phyloP scores from a whole-genome alignment of 306 rosid species.

The Ochetophila trinervis region DNA sequence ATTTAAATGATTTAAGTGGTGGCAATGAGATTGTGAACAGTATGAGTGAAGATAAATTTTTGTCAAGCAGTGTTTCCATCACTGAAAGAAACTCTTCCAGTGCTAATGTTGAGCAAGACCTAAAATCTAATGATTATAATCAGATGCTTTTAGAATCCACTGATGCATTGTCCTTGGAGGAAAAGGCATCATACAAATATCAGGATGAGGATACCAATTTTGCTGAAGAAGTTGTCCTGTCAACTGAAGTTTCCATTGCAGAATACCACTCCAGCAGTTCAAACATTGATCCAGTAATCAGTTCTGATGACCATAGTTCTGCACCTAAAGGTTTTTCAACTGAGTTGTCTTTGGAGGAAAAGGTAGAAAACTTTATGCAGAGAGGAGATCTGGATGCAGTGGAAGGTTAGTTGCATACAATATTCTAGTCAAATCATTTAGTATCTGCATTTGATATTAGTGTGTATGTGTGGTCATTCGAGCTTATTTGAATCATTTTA shows the following conservation, averaged over 20 bases:
- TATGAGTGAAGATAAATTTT: constrained; percentile 2
- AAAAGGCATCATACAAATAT: constrained; percentile 28
- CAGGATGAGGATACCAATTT: constrained; percentile 32
- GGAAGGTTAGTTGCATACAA: constrained; percentile 47
- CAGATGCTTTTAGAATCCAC: constrained; percentile 19
- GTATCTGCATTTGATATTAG: neutral
- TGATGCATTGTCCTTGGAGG: constrained; percentile 26
- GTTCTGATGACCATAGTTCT: constrained; percentile 34
- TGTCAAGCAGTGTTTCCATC: neutral
- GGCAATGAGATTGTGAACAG: neutral
- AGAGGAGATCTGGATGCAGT: constrained; percentile 68
- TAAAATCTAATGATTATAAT: constrained; percentile 1
- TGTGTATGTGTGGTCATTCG: too few species aligned
- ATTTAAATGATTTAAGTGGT: neutral
- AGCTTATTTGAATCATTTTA: too few species aligned
- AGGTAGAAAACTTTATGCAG: constrained; percentile 69
- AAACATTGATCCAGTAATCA: constrained; percentile 20
- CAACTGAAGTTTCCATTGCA: constrained; percentile 20
- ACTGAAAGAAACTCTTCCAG: neutral
- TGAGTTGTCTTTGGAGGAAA: constrained; percentile 51
- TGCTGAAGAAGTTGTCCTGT: constrained; percentile 32
- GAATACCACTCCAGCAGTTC: constrained; percentile 29
- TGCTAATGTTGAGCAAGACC: constrained; percentile 12
- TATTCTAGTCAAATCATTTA: neutral
- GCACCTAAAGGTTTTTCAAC: constrained; percentile 21